These are phyloP conservation scores for Sphagnum tenellum DNA, from an alignment of 225 moss, liverwort and hornwort species.

Conservation along the genomic window DNA sequence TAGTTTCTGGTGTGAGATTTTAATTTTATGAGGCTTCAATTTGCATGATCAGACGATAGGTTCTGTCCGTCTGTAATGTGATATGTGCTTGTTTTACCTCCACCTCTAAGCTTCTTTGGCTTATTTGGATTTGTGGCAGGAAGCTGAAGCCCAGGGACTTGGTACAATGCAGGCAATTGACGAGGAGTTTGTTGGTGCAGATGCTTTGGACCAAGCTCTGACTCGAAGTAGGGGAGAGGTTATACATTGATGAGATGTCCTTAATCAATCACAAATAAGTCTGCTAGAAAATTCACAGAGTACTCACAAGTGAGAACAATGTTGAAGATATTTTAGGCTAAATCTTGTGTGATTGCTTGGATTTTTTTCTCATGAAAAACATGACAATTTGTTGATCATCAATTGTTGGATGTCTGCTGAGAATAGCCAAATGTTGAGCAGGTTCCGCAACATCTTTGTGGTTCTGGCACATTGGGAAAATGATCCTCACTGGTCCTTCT, in stretches of 20 bases:
- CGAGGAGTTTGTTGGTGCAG: constrained; percentile 17
- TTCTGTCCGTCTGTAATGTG: background rate
- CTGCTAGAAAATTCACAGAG: too few relatives aligned
- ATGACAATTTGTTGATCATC: too few relatives aligned
- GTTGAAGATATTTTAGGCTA: too few relatives aligned
- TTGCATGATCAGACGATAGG: background rate
- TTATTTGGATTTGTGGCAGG: constrained; percentile 9
- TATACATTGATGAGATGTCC: constrained; percentile 6
- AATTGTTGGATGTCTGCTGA: too few relatives aligned
- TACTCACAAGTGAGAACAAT: too few relatives aligned
- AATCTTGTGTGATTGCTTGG: too few relatives aligned
- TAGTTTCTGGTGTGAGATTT: background rate
- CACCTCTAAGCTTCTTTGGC: background rate
- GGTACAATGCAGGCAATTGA: constrained; percentile 11
- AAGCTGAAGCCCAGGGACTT: constrained; percentile 27
- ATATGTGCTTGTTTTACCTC: background rate
- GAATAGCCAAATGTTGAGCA: too few relatives aligned
- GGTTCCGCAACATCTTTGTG: too few relatives aligned
- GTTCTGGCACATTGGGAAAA: too few relatives aligned
- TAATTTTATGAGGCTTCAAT: background rate
- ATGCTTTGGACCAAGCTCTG: constrained; percentile 19
- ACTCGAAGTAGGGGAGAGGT: constrained; percentile 33
- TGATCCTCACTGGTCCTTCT: too few relatives aligned
- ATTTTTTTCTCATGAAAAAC: too few relatives aligned
- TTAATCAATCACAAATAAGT: too few relatives aligned